Evolutionary conservation across 306 rosid genomes (phyloP).

Genomic region (Vicia villosa): DNA sequence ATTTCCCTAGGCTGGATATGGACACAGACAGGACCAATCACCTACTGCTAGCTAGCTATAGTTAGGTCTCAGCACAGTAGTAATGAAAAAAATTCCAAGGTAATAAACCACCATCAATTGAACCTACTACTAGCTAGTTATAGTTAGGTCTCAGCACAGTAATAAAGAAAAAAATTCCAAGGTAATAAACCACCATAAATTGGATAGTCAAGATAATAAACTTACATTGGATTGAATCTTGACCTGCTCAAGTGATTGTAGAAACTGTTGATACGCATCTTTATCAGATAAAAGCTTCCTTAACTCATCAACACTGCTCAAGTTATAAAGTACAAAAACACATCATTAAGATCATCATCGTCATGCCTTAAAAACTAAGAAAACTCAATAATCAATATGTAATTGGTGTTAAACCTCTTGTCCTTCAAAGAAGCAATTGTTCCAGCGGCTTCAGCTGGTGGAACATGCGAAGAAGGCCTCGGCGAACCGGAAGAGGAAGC

Average conservation of each 20-base stretch:
- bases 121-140: too few species aligned
- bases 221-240: constrained; percentile 82
- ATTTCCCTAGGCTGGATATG: not conserved
- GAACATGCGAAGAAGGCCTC: constrained; percentile 61
- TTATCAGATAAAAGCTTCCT: constrained; percentile 80
- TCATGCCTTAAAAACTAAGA: not conserved
- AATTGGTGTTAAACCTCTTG: constrained; percentile 44
- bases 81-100: too few species aligned
- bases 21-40: not conserved
- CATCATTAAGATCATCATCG: constrained; percentile 5
- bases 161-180: too few species aligned
- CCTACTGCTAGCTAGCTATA: not conserved
- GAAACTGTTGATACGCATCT: constrained; percentile 75
- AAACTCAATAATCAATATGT: not conserved
- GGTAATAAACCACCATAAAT: not conserved
- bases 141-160: too few species aligned
- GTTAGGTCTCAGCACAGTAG: not conserved
- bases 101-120: too few species aligned
- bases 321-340: constrained; percentile 5
- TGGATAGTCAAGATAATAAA: constrained; percentile 4
- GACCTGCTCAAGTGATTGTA: constrained; percentile 78
- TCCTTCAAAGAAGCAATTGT: constrained; percentile 75
- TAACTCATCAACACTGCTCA: constrained; percentile 74
- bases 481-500: constrained; percentile 46
- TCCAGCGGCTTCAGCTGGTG: constrained; percentile 85